Conservation (phyloP, 768 basidiomycete species). For the Leucosporidium yakuticum region DNA sequence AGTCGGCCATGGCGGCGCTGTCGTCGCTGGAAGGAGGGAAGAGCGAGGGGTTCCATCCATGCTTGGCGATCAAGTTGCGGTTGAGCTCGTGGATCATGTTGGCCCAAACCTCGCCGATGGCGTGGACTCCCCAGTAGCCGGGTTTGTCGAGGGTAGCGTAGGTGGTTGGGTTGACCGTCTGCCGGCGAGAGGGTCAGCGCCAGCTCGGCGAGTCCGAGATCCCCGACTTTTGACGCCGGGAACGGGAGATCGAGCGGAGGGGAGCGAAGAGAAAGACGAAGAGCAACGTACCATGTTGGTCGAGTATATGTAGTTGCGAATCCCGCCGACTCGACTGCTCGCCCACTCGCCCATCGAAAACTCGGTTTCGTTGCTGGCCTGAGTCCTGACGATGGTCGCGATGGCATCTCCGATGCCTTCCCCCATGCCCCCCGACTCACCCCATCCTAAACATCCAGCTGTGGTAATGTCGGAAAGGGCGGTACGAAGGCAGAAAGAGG, state of each 20-base stretch:
- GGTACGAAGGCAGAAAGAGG: not conserved
- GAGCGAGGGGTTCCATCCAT: constrained; percentile 44
- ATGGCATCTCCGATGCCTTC: constrained; percentile 63
- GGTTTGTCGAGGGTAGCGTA: constrained; percentile 93
- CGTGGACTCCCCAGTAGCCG: constrained; percentile 73
- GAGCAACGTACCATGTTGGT: constrained; percentile 37
- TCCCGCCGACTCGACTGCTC: constrained; percentile 65
- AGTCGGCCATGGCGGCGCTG: constrained; percentile 43
- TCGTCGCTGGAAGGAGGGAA: constrained; percentile 67
- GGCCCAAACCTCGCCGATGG: constrained; percentile 88
- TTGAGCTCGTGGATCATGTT: constrained; percentile 42
- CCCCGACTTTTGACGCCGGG: no score
- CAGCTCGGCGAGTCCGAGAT: no score
- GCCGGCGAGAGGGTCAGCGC: not conserved
- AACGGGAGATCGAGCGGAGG: not conserved
- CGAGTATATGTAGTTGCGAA: constrained; percentile 74
- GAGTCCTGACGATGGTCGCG: constrained; percentile 57
- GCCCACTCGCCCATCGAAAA: constrained; percentile 81
- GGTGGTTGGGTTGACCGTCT: constrained; percentile 66
- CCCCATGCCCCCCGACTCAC: constrained; percentile 88
- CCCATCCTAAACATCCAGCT: constrained; percentile 64
- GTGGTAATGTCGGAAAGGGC: not conserved
- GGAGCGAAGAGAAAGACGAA: not conserved
- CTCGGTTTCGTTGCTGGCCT: constrained; percentile 41
- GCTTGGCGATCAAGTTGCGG: constrained; percentile 15